These are phyloP conservation scores for Plasmodium gaboni DNA, from an alignment of 169 alveolate species.

Conservation along the genomic window DNA sequence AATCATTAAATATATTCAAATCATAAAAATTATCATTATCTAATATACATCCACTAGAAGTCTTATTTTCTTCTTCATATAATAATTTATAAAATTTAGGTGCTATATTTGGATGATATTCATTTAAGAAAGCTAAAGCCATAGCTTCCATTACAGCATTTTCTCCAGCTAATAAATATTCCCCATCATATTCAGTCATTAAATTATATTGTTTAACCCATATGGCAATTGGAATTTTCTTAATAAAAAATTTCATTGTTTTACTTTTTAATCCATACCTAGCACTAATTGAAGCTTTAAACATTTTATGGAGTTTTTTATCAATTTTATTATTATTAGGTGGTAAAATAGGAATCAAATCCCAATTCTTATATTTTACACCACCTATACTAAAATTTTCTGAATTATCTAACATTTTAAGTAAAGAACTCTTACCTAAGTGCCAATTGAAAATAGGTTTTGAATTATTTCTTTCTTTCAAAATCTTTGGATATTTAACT, in stretches of 20 bases:
- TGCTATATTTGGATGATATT: constrained; percentile 76
- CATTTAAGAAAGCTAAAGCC: constrained; percentile 81
- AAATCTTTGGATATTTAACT: too few species aligned
- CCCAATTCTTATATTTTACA: constrained; percentile 79
- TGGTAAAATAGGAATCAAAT: constrained; percentile 60
- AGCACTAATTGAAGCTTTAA: constrained; percentile 42
- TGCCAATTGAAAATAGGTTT: constrained; percentile 26
- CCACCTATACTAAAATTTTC: constrained; percentile 65
- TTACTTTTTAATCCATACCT: constrained; percentile 28
- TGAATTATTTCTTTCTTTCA: too few species aligned
- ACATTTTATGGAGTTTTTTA: constrained; percentile 81
- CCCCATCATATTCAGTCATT: constrained; percentile 83
- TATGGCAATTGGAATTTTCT: constrained; percentile 81
- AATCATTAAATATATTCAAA: constrained; percentile 54
- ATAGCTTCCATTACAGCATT: constrained; percentile 88
- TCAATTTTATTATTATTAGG: constrained; percentile 78
- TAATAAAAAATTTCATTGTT: constrained; percentile 76
- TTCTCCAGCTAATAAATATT: constrained; percentile 86
- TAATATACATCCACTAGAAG: not conserved
- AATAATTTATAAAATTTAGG: constrained; percentile 82
- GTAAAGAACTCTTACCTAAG: not conserved
- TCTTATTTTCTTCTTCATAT: constrained; percentile 73
- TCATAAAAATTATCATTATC: constrained; percentile 21
- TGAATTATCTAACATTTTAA: constrained; percentile 27
- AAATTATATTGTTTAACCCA: constrained; percentile 85